These are phyloP conservation scores for Fusarium guadeloupense DNA, from an alignment of 2,329 filamentous ascomycete species.

Conservation along the genomic window DNA sequence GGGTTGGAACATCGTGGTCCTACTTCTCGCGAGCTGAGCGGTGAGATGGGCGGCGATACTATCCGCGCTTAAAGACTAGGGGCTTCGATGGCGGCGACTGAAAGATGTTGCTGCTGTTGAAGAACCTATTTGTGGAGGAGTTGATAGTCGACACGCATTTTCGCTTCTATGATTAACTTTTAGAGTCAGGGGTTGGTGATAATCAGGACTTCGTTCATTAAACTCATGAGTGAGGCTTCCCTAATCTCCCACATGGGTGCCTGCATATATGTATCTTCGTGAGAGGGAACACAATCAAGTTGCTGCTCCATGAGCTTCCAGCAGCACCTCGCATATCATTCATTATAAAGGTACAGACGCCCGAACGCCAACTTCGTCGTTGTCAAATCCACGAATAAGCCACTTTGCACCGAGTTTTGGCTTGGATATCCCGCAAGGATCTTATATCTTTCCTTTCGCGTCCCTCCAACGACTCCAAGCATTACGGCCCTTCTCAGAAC, in stretches of 20 bases:
- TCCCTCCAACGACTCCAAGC: conserved; percentile 52
- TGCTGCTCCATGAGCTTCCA: background rate
- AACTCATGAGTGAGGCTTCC: conserved; percentile 7
- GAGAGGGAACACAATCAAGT: background rate
- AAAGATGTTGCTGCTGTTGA: conserved; percentile 17
- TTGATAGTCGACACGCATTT: conserved; percentile 11
- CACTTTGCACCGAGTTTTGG: background rate
- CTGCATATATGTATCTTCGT: background rate
- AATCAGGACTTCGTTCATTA: conserved; percentile 8
- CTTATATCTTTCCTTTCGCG: conserved; percentile 16
- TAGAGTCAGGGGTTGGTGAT: conserved; percentile 6
- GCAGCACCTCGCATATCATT: background rate
- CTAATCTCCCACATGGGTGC: background rate
- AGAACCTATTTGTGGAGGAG: conserved; percentile 19
- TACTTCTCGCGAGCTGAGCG: conserved; percentile 64
- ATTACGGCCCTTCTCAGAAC: conserved; percentile 56
- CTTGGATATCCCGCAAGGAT: background rate
- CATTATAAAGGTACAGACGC: background rate
- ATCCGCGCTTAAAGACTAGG: conserved; percentile 36
- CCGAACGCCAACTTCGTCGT: background rate
- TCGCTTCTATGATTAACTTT: conserved; percentile 13
- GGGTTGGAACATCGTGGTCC: conserved; percentile 53
- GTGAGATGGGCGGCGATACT: conserved; percentile 72
- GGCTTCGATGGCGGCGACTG: conserved; percentile 8
- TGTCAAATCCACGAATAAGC: no score